Evolutionary conservation across 2,329 filamentous ascomycete genomes (phyloP).

Genomic region (Xylariaceae sp.): DNA sequence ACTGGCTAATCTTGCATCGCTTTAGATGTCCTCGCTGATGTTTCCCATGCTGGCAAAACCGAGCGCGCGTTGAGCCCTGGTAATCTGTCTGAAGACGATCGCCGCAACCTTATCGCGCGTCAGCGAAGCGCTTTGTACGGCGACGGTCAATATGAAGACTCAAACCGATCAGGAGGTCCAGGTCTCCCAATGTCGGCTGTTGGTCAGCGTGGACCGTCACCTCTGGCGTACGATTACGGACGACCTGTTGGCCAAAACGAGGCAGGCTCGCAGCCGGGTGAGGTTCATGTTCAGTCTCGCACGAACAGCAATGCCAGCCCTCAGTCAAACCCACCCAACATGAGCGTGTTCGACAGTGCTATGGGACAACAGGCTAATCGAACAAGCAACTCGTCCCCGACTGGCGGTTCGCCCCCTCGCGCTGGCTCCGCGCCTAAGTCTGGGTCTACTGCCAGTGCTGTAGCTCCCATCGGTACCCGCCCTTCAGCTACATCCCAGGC

Average conservation of each 20-base stretch:
- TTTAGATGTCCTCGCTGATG: slow-evolving; percentile 49
- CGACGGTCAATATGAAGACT: slow-evolving; percentile 67
- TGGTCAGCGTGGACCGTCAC: slow-evolving; percentile 71
- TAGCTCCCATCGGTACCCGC: slow-evolving; percentile 91
- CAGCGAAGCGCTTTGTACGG: slow-evolving; percentile 94
- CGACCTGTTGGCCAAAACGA: slow-evolving; percentile 34
- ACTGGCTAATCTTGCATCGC: slow-evolving; percentile 33
- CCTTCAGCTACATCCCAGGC: slow-evolving; percentile 57
- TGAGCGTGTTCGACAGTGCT: slow-evolving; percentile 55
- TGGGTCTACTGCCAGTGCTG: slow-evolving; percentile 55
- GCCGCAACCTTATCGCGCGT: slow-evolving; percentile 90
- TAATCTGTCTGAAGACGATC: slow-evolving; percentile 88
- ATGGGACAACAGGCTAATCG: slow-evolving; percentile 64
- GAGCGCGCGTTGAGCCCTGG: slow-evolving; percentile 82
- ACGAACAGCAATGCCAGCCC: slow-evolving; percentile 85
- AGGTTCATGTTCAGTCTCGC: slow-evolving; percentile 56
- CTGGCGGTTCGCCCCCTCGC: slow-evolving; percentile 74
- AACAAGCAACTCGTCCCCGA: slow-evolving; percentile 78
- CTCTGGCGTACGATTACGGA: slow-evolving; percentile 67
- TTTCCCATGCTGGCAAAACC: slow-evolving; percentile 60
- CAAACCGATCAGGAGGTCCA: slow-evolving; percentile 62
- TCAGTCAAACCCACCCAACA: slow-evolving; percentile 58
- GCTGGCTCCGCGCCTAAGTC: slow-evolving; percentile 56
- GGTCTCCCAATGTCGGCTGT: slow-evolving; percentile 58
- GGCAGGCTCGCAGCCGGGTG: slow-evolving; percentile 40